Evolutionary conservation across 2,329 filamentous ascomycete genomes (phyloP).

Genomic region (Emergomyces orientalis): DNA sequence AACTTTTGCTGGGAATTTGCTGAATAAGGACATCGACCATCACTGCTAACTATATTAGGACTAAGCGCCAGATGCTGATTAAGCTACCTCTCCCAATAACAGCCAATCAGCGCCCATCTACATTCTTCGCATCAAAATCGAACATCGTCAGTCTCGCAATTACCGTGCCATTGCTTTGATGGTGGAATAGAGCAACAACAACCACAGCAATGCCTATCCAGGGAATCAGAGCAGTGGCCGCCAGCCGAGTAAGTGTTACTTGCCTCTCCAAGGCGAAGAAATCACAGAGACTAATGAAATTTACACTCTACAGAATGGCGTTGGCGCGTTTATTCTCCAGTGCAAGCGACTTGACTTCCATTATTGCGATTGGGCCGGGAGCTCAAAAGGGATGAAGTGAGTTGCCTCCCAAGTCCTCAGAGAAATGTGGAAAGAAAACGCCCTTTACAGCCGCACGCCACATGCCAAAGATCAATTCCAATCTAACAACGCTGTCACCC

Average conservation of each 20-base stretch:
- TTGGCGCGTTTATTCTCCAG: constrained; percentile 93
- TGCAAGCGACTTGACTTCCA: constrained; percentile 94
- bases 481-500: not conserved
- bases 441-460: not conserved
- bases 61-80: not conserved
- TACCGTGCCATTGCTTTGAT: not conserved
- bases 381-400: constrained; percentile 90
- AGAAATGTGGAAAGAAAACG: not conserved
- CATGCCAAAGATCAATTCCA: not conserved
- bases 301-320: constrained; percentile 62
- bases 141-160: constrained; percentile 12
- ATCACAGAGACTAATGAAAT: constrained; percentile 8
- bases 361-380: constrained; percentile 94
- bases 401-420: constrained; percentile 20
- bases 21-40: not conserved
- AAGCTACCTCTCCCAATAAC: constrained; percentile 5
- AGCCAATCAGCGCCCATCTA: constrained; percentile 20
- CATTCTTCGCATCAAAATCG: not conserved
- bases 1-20: not conserved
- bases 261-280: not conserved
- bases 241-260: constrained; percentile 43
- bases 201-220: constrained; percentile 35
- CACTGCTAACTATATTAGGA: not conserved
- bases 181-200: not conserved
- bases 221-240: constrained; percentile 45